Percentiles rank a stretch among this genome's conserved stretches.
Conservation (phyloP, 2,329 filamentous ascomycete species). For the Pseudogymnoascus sp. region DNA sequence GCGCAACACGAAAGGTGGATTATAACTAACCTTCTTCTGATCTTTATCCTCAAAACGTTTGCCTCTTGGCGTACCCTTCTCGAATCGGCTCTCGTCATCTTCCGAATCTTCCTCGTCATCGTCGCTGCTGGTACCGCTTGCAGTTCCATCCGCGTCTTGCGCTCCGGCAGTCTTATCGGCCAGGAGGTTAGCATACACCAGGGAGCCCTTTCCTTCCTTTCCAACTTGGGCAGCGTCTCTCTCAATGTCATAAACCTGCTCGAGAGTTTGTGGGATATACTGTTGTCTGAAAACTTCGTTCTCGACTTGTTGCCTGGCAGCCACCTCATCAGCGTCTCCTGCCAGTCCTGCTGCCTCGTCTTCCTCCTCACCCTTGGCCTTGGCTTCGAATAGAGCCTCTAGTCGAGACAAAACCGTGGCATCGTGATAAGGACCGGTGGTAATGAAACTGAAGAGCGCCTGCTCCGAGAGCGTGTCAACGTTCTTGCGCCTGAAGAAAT, state of each 20-base stretch:
- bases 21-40: conserved; percentile 57
- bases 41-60: conserved; percentile 89
- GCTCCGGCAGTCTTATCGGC: conserved; percentile 53
- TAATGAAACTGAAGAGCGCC: conserved; percentile 78
- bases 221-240: conserved; percentile 74
- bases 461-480: conserved; percentile 75
- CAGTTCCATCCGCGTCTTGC: conserved; percentile 32
- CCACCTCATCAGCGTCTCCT: conserved; percentile 39
- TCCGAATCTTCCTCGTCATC: conserved; percentile 34
- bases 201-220: conserved; percentile 62
- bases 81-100: conserved; percentile 47
- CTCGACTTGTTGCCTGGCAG: conserved; percentile 62
- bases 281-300: conserved; percentile 92
- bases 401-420: conserved; percentile 53
- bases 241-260: conserved; percentile 95
- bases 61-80: conserved; percentile 63
- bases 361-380: conserved; percentile 46
- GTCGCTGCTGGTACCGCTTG: conserved; percentile 31
- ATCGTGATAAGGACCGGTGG: conserved; percentile 51
- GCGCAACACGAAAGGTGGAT: neutral
- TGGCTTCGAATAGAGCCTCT: conserved; percentile 56
- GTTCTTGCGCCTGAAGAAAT: conserved; percentile 82
- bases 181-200: conserved; percentile 79
- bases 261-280: conserved; percentile 91
- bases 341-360: conserved; percentile 47